Base-by-base conservation (phyloP, 2,329 filamentous ascomycete species). In the Pseudocercospora musae region DNA sequence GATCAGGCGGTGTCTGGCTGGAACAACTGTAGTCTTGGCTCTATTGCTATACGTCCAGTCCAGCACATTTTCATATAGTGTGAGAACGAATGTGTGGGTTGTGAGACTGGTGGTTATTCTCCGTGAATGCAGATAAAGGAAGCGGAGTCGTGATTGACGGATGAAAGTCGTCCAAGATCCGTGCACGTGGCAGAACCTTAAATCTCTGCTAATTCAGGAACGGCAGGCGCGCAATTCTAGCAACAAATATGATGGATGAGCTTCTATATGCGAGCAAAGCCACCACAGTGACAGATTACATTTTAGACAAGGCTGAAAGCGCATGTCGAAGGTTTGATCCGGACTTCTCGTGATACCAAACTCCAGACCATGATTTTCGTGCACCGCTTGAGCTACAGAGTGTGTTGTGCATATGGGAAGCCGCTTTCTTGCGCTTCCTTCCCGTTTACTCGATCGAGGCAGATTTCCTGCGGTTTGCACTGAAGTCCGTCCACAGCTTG, bases 81-180 rank as follows among this genome's bases (percentile, higher is more conserved):
- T 20, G 52, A 10, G 29, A 37, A 18, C 52, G 31, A 40, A n/a
- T 25, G 29, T 33, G 11, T 21, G 13, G 31, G 52, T 18, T 18
- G 52, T 37, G 29, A 54, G 25, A 20, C 18, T 18, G 29, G 52
- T 29, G 31, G 29, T 54, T 27, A 54, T 54, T 33, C 18, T 54
- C n/a, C 7, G 52, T 54, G 52, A 40, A n/a, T 21, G 52, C 23
- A n/a, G 52, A 54, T 33, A 31, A 54, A 54, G 31, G 52, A 54
- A 31, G 18, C n/a, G 52, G n/a, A 33, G 52, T 18, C 15, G 52
- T 54, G 52, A 21, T 31, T n/a, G 48, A 52, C 25, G 48, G 21
- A 15, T 25, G 37, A 40, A n/a, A 40, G 37, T 40, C 37, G 37
- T 40, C 37, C 25, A 25, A 52, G 48, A 23, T 27, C 21, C 21